Conservation (phyloP, 495 filamentous ascomycete genomes). For the Cairneyella variabilis region DNA sequence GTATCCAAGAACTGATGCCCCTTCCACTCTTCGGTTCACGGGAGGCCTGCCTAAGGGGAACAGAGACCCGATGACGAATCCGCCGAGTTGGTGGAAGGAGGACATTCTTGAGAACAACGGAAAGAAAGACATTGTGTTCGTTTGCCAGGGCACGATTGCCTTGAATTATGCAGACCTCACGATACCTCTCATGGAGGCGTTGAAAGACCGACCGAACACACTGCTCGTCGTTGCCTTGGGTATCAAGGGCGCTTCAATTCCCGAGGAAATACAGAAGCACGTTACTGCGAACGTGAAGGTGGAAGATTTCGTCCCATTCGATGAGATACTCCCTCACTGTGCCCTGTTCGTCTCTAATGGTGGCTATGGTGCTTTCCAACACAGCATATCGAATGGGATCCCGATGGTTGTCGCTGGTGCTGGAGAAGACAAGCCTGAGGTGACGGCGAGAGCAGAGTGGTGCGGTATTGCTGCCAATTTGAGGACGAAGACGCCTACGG, state of each 20-base stretch:
- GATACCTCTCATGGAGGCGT: slow-evolving; percentile 23
- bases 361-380: slow-evolving; percentile 31
- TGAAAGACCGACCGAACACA: slow-evolving; percentile 21
- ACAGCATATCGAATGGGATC: slow-evolving; percentile 28
- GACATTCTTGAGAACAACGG: slow-evolving; percentile 19
- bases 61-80: slow-evolving; percentile 1
- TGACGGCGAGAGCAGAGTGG: slow-evolving; percentile 28
- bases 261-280: background rate
- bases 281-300: slow-evolving; percentile 25
- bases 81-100: slow-evolving; percentile 28
- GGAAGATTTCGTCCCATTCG: slow-evolving; percentile 34
- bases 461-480: slow-evolving; percentile 31
- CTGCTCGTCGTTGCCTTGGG: slow-evolving; percentile 29
- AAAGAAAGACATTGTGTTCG: slow-evolving; percentile 26
- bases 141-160: slow-evolving; percentile 29
- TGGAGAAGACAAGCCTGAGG: slow-evolving; percentile 31
- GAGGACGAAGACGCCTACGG: slow-evolving; percentile 23
- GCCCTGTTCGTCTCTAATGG: slow-evolving; percentile 34
- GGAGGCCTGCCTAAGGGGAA: slow-evolving; percentile 27
- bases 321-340: slow-evolving; percentile 23
- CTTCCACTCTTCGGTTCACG: slow-evolving; percentile 27
- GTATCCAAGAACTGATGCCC: slow-evolving; percentile 33
- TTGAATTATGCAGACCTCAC: slow-evolving; percentile 22
- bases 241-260: slow-evolving; percentile 18
- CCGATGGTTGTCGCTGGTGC: slow-evolving; percentile 30